Conservation (phyloP, 176 grass and related monocot species). For the Carex myosuroides region DNA sequence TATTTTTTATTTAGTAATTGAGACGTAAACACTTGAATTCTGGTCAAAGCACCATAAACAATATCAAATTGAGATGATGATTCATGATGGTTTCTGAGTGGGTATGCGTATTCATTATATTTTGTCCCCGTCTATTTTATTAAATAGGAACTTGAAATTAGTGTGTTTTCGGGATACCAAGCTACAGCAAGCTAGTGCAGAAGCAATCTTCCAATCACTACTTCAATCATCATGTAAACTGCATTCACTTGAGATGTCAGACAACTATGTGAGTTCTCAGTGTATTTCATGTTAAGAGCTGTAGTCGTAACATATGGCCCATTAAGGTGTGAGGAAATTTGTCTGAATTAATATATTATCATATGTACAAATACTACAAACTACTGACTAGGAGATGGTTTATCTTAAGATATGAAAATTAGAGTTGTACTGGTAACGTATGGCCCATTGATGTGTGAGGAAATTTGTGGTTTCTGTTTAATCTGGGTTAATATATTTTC, state of each 20-base stretch:
- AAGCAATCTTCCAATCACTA: constrained; percentile 26
- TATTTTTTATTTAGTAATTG: background rate
- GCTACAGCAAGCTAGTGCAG: constrained; percentile 28
- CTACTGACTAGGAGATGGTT: background rate
- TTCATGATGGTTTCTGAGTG: background rate
- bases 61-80: background rate
- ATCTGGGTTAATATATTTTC: background rate
- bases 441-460: no score
- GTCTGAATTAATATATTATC: background rate
- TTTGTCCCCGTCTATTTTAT: background rate
- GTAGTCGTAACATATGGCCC: background rate
- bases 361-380: background rate
- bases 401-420: constrained; percentile 10
- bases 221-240: constrained; percentile 27
- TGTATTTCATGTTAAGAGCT: background rate
- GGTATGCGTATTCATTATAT: background rate
- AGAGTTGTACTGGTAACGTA: background rate
- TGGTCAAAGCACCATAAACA: background rate
- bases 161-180: constrained; percentile 42
- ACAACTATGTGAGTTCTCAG: constrained; percentile 32
- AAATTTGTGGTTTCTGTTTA: background rate
- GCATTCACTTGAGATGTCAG: constrained; percentile 37
- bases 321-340: background rate
- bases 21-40: background rate
- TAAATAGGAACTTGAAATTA: constrained; percentile 26